Evolutionary conservation across 2,329 filamentous ascomycete genomes (phyloP).

Genomic region (Fusarium torulosum): DNA sequence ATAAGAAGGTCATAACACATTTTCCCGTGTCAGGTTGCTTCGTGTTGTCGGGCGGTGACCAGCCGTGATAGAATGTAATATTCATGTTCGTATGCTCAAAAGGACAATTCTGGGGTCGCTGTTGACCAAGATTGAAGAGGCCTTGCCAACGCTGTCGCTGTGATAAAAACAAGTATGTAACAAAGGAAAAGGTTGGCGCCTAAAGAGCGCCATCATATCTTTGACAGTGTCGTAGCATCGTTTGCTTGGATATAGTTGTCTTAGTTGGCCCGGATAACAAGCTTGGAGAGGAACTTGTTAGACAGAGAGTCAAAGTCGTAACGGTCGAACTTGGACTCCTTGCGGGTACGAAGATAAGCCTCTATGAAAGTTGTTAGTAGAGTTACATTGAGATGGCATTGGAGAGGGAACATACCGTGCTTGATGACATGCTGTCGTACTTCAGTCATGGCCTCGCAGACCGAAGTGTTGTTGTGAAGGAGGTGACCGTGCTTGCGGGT

Average conservation of each 20-base stretch:
- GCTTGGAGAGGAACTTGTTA: constrained; percentile 96
- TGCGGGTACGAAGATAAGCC: constrained; percentile 84
- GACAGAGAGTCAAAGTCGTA: constrained; percentile 94
- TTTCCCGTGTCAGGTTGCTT: constrained; percentile 51
- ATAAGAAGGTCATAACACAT: constrained; percentile 56
- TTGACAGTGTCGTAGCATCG: constrained; percentile 37
- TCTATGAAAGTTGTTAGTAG: constrained; percentile 66
- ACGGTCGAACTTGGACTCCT: constrained; percentile 85
- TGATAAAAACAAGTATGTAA: constrained; percentile 51
- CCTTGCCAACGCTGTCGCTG: constrained; percentile 62
- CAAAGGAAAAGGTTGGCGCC: constrained; percentile 48
- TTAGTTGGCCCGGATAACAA: constrained; percentile 94
- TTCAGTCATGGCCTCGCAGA: constrained; percentile 97
- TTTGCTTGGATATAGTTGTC: constrained; percentile 16
- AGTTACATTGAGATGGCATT: not conserved
- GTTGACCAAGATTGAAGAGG: constrained; percentile 52
- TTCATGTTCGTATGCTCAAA: constrained; percentile 46
- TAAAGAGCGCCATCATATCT: constrained; percentile 25
- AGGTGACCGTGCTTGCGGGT: constrained; percentile 90
- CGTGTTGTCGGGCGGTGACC: constrained; percentile 52
- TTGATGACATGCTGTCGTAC: constrained; percentile 91
- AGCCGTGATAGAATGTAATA: constrained; percentile 51
- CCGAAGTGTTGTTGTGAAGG: constrained; percentile 89
- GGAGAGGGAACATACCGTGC: constrained; percentile 79
- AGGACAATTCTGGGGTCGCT: constrained; percentile 45